Evolutionary conservation across 176 grass and related monocot genomes (phyloP).

Genomic region (Ananas comosus): DNA sequence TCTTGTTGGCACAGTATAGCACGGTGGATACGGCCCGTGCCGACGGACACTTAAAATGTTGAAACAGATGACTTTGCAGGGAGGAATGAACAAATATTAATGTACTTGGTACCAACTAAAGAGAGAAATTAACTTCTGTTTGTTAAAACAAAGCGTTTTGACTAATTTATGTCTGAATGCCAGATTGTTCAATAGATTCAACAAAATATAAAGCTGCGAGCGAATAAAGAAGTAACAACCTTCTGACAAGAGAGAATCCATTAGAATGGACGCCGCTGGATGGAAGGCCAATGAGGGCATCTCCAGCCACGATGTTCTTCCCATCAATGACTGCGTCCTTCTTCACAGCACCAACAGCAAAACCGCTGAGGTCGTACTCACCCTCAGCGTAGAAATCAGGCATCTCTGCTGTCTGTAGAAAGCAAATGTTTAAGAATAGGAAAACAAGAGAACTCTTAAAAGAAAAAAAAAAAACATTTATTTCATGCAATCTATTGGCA

Average conservation of each 20-base stretch:
- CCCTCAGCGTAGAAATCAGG: constrained; percentile 81
- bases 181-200: too few species aligned
- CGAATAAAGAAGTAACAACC: constrained; percentile 28
- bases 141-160: neutral
- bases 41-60: too few species aligned
- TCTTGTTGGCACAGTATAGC: too few species aligned
- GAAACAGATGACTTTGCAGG: too few species aligned
- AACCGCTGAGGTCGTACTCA: constrained; percentile 94
- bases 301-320: constrained; percentile 75
- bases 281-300: constrained; percentile 88
- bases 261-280: constrained; percentile 98
- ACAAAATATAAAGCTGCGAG: neutral
- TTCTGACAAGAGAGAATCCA: constrained; percentile 91
- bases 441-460: neutral
- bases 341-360: constrained; percentile 82
- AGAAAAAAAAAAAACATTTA: neutral
- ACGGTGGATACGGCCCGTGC: too few species aligned
- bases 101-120: too few species aligned
- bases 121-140: too few species aligned
- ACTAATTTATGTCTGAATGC: neutral
- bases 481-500: too few species aligned
- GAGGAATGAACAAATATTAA: too few species aligned
- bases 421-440: neutral
- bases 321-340: constrained; percentile 80
- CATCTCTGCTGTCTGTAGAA: constrained; percentile 92